These are phyloP conservation scores for Raphanus hybrid DNA, from an alignment of 441 rosid species.

Conservation along the genomic window DNA sequence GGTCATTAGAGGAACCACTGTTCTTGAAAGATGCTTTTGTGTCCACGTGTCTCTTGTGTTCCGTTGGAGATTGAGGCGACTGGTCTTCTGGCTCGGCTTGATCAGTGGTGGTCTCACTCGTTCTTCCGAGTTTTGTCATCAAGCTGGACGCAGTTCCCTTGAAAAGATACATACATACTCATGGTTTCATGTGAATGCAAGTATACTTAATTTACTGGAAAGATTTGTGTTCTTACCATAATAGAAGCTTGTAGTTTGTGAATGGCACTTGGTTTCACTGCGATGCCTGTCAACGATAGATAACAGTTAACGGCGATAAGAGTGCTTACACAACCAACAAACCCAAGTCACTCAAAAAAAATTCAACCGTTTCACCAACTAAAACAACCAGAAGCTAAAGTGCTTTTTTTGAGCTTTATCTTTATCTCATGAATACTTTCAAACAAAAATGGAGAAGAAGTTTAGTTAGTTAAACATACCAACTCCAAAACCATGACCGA, in stretches of 20 bases:
- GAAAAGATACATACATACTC: slow-evolving; percentile 19
- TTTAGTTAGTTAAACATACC: slow-evolving; percentile 53
- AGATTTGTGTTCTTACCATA: slow-evolving; percentile 49
- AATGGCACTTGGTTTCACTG: slow-evolving; percentile 69
- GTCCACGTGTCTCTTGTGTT: slow-evolving; percentile 44
- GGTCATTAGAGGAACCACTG: slow-evolving; percentile 32
- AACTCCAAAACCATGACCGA: slow-evolving; percentile 28
- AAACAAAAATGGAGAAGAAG: no score
- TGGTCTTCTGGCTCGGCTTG: slow-evolving; percentile 10
- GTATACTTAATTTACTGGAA: no score
- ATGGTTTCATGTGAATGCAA: background rate
- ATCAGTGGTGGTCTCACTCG: slow-evolving; percentile 20
- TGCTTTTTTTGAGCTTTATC: background rate
- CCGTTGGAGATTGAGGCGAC: slow-evolving; percentile 43
- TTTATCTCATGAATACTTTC: background rate
- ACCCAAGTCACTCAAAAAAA: background rate
- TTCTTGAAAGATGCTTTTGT: slow-evolving; percentile 23
- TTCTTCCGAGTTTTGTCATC: slow-evolving; percentile 67
- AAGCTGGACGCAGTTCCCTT: slow-evolving; percentile 63
- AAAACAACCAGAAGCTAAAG: background rate
- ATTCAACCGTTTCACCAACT: background rate
- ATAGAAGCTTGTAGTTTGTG: slow-evolving; percentile 62
- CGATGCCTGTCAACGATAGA: slow-evolving; percentile 27
- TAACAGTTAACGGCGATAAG: background rate
- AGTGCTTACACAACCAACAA: slow-evolving; percentile 18